Conservation (phyloP, 75 land plant species). For the Ceratopteris richardii region DNA sequence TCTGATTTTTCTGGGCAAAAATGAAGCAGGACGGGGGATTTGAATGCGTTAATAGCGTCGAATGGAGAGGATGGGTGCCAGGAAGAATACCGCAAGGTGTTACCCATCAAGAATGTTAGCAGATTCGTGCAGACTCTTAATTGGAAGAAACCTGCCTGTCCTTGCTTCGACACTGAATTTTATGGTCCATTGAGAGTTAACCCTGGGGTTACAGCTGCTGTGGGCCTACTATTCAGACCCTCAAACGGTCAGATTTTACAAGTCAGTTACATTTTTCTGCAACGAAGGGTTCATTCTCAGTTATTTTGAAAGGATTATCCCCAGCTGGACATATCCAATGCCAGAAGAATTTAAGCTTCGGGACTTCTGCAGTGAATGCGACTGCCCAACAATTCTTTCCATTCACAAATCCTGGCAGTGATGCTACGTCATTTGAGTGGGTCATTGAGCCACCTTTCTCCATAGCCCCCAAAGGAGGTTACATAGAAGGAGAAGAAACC, state of each 20-base stretch:
- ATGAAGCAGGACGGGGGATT: neutral
- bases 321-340: constrained; percentile 12
- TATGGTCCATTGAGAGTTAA: constrained; percentile 23
- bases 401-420: constrained; percentile 19
- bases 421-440: constrained; percentile 16
- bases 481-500: constrained; percentile 11
- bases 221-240: constrained; percentile 21
- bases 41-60: neutral
- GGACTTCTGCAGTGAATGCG: constrained; percentile 28
- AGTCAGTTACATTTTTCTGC: neutral
- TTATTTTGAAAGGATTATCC: constrained; percentile 20
- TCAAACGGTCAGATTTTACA: neutral
- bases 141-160: constrained; percentile 21
- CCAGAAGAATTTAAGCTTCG: constrained; percentile 12
- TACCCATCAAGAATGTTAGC: constrained; percentile 1
- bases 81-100: constrained; percentile 11
- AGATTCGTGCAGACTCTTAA: constrained; percentile 11
- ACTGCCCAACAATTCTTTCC: constrained; percentile 11
- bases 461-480: constrained; percentile 17
- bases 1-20: neutral
- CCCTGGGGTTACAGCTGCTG: constrained; percentile 19
- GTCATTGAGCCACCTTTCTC: constrained; percentile 16
- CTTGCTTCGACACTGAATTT: constrained; percentile 21
- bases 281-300: constrained; percentile 19
- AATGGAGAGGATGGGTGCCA: constrained; percentile 8